Evolutionary conservation across 139 green algal genomes (phyloP), one percentile per base, ranked within the genome.

Genomic region (Yamagishiella unicocca): DNA sequence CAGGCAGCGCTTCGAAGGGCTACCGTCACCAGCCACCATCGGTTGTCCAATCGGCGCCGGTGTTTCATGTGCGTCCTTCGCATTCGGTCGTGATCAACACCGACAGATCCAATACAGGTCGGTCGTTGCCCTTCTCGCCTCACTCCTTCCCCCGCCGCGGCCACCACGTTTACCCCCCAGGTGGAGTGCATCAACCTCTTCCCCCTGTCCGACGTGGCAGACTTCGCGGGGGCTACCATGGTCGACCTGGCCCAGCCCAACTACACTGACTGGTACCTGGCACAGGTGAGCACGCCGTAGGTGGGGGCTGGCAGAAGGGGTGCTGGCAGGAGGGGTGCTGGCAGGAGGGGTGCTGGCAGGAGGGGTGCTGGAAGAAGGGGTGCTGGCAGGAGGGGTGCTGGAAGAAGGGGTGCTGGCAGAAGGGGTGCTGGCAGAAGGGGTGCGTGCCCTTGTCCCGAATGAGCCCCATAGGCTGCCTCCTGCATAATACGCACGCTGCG

Each of bases 201-300:
- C 7, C 75, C 75, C 22, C 2, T 7, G 22, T 54, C 53, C 1
- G 53, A 83, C 35, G 53, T 71, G 4, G 75, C 75, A 22, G 10
- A 83, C 53, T 83, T 83, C 53, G 2, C 33, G 8, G 24, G 35
- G 7, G 24, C 22, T 0, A 3, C 2, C 0, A 14, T 83, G 50
- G 35, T 70, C 5, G 27, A 35, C 50, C 75, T 83, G 35, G 53
- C 75, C 22, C 5, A 14, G 24, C 50, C 75, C 33, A 83, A 83
- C 75, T 40, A 46, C 53, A 83, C 75, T 2, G 6, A 50, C 33
- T 37, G 7, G 4, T 83, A 83, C 75, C 75, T 83, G 40, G 40
- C 17, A 2, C 62, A 71, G 62, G 62, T 71, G 62, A n/a, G 62
- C n/a, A 17, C 50, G 50, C 12, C 14, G 50, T 12, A 58, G 62